phyloP scores from a whole-genome alignment of 495 filamentous ascomycete genomes.

The Pyronema domesticum region DNA sequence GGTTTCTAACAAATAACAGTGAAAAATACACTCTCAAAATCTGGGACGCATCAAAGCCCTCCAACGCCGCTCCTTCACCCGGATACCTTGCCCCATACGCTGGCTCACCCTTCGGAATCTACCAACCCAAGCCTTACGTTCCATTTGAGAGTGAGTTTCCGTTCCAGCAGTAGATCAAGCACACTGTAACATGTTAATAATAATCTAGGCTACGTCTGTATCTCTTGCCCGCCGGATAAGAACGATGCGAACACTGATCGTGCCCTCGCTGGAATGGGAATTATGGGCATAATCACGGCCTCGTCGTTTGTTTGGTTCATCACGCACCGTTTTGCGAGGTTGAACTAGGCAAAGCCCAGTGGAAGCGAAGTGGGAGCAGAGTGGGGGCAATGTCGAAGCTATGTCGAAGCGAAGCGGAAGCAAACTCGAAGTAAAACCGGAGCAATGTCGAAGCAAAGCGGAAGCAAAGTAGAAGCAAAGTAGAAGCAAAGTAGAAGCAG shows the following conservation, averaged over 20 bases:
- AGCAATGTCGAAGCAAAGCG: not conserved
- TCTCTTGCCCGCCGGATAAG: slow-evolving; percentile 31
- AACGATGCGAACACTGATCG: slow-evolving; percentile 31
- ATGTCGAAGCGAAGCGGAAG: not conserved
- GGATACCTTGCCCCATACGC: slow-evolving; percentile 54
- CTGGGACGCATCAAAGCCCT: slow-evolving; percentile 48
- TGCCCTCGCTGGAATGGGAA: slow-evolving; percentile 46
- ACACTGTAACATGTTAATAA: slow-evolving; percentile 2
- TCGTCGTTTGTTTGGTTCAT: slow-evolving; percentile 83
- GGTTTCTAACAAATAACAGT: slow-evolving; percentile 9
- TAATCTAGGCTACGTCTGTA: slow-evolving; percentile 16
- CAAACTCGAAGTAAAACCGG: not conserved
- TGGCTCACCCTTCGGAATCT: slow-evolving; percentile 64
- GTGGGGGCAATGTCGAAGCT: not conserved
- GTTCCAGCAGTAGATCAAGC: not conserved
- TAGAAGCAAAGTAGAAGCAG: not conserved
- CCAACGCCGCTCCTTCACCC: slow-evolving; percentile 43
- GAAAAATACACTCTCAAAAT: slow-evolving; percentile 74
- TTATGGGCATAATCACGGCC: slow-evolving; percentile 60
- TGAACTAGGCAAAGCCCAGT: not conserved
- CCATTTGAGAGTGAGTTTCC: not conserved
- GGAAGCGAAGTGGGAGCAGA: not conserved
- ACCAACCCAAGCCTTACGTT: slow-evolving; percentile 41
- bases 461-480: not conserved
- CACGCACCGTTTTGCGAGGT: slow-evolving; percentile 21